Evolutionary conservation across 345 rosid genomes (phyloP).

Genomic region (Salix exigua): DNA sequence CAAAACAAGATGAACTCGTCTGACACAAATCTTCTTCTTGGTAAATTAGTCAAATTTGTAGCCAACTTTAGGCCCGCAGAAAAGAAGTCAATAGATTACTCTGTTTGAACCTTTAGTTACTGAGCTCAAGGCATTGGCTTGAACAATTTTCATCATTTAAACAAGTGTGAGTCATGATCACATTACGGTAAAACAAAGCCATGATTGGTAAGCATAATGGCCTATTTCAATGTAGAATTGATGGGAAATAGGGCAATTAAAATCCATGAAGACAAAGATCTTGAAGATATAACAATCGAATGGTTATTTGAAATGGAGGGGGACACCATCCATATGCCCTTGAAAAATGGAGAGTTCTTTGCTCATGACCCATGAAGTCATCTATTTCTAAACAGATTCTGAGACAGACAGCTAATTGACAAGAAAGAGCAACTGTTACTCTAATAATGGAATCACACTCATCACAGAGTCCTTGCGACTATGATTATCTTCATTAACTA

Average conservation of each 20-base stretch:
- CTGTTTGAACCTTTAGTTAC: neutral
- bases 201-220: conserved; percentile 10
- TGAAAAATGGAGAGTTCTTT: conserved; percentile 19
- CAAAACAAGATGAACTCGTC: neutral
- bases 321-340: conserved; percentile 30
- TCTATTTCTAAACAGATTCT: conserved; percentile 13
- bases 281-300: conserved; percentile 22
- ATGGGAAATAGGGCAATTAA: conserved; percentile 20
- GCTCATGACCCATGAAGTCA: conserved; percentile 8
- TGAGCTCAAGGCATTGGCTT: neutral
- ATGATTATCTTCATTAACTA: neutral
- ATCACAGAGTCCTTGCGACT: neutral
- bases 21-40: neutral
- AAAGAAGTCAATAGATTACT: neutral
- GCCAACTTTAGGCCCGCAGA: conserved; percentile 3
- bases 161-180: neutral
- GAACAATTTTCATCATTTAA: neutral
- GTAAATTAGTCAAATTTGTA: neutral
- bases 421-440: conserved; percentile 19
- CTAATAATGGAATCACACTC: conserved; percentile 12
- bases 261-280: conserved; percentile 23
- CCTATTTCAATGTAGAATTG: conserved; percentile 12
- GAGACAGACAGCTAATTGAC: conserved; percentile 29
- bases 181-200: neutral
- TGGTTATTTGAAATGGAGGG: conserved; percentile 32